A percentile compares a stretch with the other conserved stretches of the same genome.
These are phyloP conservation scores for Helenozyma rhizophorensis DNA, from an alignment of 805 yeast species.

Conservation along the genomic window DNA sequence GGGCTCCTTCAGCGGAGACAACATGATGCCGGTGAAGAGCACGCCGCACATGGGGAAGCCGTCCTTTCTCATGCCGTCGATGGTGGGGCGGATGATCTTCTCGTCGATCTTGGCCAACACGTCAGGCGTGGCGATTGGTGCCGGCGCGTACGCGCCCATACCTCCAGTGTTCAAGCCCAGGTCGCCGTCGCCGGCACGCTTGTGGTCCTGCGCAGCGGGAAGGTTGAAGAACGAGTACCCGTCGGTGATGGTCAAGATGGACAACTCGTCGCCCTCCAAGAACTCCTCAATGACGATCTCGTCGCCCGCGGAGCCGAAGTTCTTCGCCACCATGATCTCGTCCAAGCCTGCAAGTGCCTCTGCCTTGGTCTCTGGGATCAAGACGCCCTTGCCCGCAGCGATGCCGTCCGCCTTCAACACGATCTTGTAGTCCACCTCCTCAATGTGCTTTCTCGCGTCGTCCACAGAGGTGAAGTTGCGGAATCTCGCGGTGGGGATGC, in stretches of 20 bases:
- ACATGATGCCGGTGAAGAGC: constrained; percentile 91
- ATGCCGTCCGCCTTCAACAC: constrained; percentile 97
- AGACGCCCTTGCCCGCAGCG: constrained; percentile 98
- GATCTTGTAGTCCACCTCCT: constrained; percentile 61
- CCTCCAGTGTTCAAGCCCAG: constrained; percentile 97
- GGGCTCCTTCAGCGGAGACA: constrained; percentile 77
- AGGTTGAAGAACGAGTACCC: constrained; percentile 88
- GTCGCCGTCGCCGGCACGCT: constrained; percentile 91
- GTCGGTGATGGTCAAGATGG: constrained; percentile 86
- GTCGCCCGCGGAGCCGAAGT: constrained; percentile 92
- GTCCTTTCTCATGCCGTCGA: constrained; percentile 94
- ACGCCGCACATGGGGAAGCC: constrained; percentile 95
- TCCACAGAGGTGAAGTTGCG: constrained; percentile 75
- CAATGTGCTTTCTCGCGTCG: constrained; percentile 68
- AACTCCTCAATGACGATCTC: constrained; percentile 91
- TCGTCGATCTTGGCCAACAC: constrained; percentile 66
- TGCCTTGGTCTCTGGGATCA: constrained; percentile 77
- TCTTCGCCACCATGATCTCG: constrained; percentile 83
- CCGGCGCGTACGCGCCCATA: constrained; percentile 99
- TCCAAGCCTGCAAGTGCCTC: constrained; percentile 84
- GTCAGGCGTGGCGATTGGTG: constrained; percentile 85
- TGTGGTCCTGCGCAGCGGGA: constrained; percentile 98
- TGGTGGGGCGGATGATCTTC: constrained; percentile 81
- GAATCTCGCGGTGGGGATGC: constrained; percentile 92
- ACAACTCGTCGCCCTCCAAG: constrained; percentile 94